phyloP scores from a whole-genome alignment of 352 stramenopile species.

The Phytophthora pseudosyringae region DNA sequence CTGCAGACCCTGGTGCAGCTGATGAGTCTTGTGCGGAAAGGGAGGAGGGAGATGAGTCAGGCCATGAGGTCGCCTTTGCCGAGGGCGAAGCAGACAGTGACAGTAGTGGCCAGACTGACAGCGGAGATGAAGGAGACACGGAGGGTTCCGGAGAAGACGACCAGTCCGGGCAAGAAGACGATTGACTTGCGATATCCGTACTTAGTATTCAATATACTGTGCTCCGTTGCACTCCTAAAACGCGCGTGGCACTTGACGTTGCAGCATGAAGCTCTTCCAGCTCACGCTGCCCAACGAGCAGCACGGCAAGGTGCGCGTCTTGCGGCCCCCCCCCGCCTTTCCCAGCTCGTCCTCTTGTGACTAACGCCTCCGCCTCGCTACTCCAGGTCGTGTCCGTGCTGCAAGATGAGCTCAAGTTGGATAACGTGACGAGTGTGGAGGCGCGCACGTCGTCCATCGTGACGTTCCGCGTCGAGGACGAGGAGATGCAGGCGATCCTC shows the following conservation, averaged over 20 bases:
- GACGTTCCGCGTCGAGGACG: constrained; percentile 86
- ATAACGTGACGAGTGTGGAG: constrained; percentile 87
- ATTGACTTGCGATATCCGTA: constrained; percentile 14
- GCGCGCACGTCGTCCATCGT: constrained; percentile 88
- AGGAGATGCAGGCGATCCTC: constrained; percentile 86
- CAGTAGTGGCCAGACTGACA: constrained; percentile 21
- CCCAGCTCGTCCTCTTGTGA: not conserved
- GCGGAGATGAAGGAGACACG: constrained; percentile 36
- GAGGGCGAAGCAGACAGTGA: constrained; percentile 11
- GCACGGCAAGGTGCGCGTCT: constrained; percentile 60
- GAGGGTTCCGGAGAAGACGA: constrained; percentile 16
- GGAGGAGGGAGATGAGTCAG: constrained; percentile 13
- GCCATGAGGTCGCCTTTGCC: not conserved
- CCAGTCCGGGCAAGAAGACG: constrained; percentile 15
- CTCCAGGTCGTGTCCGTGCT: constrained; percentile 73
- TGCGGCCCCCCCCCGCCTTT: not conserved
- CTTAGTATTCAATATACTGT: constrained; percentile 8
- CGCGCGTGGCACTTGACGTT: not conserved
- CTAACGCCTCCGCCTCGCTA: not conserved
- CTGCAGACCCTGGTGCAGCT: not conserved
- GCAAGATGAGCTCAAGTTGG: constrained; percentile 84
- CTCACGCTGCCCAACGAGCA: constrained; percentile 87
- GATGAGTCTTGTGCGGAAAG: constrained; percentile 5
- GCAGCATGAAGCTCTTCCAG: constrained; percentile 88
- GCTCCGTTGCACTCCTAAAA: not conserved